A percentile compares a stretch with the other conserved stretches of the same genome.
phyloP scores from a whole-genome alignment of 2,329 filamentous ascomycete species.

The Calonectria pseudoreteaudii region DNA sequence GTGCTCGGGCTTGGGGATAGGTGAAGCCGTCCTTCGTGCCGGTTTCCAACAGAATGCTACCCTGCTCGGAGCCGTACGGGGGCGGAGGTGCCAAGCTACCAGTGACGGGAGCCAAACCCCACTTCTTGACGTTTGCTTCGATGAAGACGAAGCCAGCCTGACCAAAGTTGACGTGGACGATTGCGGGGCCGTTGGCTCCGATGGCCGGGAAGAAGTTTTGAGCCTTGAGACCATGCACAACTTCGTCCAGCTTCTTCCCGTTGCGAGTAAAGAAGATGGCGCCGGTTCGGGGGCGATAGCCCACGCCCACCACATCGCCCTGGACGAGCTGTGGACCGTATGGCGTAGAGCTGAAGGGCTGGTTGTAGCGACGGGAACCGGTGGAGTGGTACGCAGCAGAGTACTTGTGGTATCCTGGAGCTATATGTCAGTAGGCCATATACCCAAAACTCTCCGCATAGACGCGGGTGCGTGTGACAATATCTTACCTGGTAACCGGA shows the following conservation, averaged over 20 bases:
- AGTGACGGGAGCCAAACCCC: constrained; percentile 95
- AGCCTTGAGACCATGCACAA: constrained; percentile 89
- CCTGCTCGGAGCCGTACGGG: constrained; percentile 96
- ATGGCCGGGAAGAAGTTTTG: constrained; percentile 98
- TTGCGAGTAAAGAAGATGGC: constrained; percentile 99
- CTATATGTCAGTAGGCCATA: constrained; percentile 36
- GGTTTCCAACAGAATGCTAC: constrained; percentile 92
- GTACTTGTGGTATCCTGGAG: constrained; percentile 84
- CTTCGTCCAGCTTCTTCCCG: constrained; percentile 95
- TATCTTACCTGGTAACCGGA: constrained; percentile 86
- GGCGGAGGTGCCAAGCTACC: constrained; percentile 95
- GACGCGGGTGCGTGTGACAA: constrained; percentile 15
- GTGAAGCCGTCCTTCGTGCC: constrained; percentile 74
- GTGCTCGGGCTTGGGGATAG: constrained; percentile 55
- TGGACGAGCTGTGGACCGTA: constrained; percentile 91
- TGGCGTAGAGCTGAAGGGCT: constrained; percentile 83
- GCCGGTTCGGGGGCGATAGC: constrained; percentile 93
- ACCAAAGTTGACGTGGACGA: constrained; percentile 96
- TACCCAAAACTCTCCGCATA: constrained; percentile 1
- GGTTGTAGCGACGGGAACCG: constrained; percentile 89
- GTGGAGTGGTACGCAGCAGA: constrained; percentile 93
- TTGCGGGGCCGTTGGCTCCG: constrained; percentile 93
- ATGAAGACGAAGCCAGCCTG: constrained; percentile 99
- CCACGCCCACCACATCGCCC: constrained; percentile 95
- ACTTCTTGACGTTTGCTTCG: constrained; percentile 99